phyloP scores from a whole-genome alignment of 2,329 filamentous ascomycete species.

The Lasiodiplodia theobromae region DNA sequence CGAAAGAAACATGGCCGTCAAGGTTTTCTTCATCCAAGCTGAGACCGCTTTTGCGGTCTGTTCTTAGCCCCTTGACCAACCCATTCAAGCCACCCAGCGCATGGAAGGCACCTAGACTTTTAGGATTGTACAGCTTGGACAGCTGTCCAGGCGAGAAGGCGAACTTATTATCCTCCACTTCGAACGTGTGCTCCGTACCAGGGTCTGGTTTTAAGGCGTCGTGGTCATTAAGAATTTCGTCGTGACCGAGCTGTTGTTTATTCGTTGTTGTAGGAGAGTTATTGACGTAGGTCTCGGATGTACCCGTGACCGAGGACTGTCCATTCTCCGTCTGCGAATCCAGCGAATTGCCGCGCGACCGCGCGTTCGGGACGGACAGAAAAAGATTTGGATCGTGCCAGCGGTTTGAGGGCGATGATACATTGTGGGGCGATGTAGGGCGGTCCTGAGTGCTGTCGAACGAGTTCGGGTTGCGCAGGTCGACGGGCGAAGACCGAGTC shows the following conservation, averaged over 20 bases:
- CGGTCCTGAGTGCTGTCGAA: constrained; percentile 71
- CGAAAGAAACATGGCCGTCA: constrained; percentile 56
- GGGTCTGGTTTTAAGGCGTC: constrained; percentile 42
- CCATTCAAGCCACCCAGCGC: constrained; percentile 62
- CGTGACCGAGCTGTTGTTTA: constrained; percentile 43
- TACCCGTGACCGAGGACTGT: constrained; percentile 62
- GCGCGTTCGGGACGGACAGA: constrained; percentile 67
- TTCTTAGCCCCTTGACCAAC: constrained; percentile 60
- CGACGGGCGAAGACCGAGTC: constrained; percentile 35
- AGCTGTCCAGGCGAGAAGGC: constrained; percentile 63
- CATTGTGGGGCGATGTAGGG: constrained; percentile 72
- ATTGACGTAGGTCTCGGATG: constrained; percentile 68
- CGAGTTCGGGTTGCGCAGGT: constrained; percentile 61
- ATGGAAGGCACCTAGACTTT: constrained; percentile 57
- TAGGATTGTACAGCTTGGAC: constrained; percentile 61
- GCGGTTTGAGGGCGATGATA: constrained; percentile 67
- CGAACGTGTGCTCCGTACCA: constrained; percentile 39
- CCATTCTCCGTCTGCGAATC: constrained; percentile 67
- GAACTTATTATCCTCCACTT: constrained; percentile 55
- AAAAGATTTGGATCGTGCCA: constrained; percentile 62
- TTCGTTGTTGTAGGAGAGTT: constrained; percentile 47
- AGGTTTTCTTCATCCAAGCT: constrained; percentile 59
- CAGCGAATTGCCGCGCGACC: constrained; percentile 70
- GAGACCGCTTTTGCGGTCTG: constrained; percentile 57
- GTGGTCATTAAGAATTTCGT: constrained; percentile 66